Conservation (phyloP, 2,329 filamentous ascomycete species). For the Claviceps africana region DNA sequence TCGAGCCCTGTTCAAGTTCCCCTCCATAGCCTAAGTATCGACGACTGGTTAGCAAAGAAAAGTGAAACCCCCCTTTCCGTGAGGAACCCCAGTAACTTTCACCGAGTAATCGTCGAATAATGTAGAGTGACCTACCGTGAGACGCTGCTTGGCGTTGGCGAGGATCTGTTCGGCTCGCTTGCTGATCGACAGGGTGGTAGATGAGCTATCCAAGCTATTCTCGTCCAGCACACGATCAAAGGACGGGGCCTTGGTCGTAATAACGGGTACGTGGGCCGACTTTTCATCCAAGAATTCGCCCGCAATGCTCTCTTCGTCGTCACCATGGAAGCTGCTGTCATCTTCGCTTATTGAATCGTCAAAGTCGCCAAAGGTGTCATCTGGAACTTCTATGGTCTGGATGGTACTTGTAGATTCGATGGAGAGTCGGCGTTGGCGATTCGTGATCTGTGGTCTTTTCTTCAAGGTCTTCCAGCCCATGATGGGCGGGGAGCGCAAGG, state of each 20-base stretch:
- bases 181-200: conserved; percentile 56
- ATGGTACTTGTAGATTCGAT: conserved; percentile 49
- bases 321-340: conserved; percentile 52
- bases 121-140: conserved; percentile 51
- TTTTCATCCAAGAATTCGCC: conserved; percentile 39
- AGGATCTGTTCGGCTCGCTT: conserved; percentile 79
- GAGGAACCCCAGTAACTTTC: not conserved
- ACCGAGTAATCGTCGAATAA: not conserved
- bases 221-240: conserved; percentile 20
- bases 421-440: conserved; percentile 38
- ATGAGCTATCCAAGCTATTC: conserved; percentile 51
- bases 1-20: conserved; percentile 68
- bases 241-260: conserved; percentile 3
- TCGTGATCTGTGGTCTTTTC: conserved; percentile 27
- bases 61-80: not conserved
- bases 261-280: conserved; percentile 13
- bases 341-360: conserved; percentile 48
- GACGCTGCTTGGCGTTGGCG: conserved; percentile 76
- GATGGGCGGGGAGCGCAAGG: conserved; percentile 31
- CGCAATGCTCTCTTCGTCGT: conserved; percentile 53
- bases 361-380: conserved; percentile 42
- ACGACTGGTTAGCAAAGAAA: conserved; percentile 1
- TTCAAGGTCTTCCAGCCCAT: conserved; percentile 28
- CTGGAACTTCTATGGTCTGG: conserved; percentile 33
- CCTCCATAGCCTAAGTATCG: conserved; percentile 67